Percentiles rank a stretch among this genome's conserved stretches.
Evolutionary conservation across 148 eudicot species (phyloP).

Genomic region (Chenopodium berlandieri): DNA sequence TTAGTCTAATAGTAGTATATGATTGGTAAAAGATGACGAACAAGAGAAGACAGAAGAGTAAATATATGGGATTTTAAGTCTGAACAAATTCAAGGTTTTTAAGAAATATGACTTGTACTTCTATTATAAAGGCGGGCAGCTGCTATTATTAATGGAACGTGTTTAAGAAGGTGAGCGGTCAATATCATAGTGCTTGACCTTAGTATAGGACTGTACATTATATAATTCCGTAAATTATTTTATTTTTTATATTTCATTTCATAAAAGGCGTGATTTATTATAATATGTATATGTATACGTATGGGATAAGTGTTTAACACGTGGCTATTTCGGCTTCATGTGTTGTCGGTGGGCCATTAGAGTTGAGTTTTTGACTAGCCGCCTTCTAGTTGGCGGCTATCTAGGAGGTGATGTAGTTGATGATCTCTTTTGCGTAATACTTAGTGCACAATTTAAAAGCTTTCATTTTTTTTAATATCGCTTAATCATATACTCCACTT

Average conservation of each 20-base stretch:
- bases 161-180: slow-evolving; percentile 13
- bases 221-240: no score
- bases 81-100: neutral
- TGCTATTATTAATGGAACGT: neutral
- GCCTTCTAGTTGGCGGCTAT: slow-evolving; percentile 13
- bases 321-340: neutral
- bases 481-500: no score
- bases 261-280: no score
- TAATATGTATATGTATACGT: no score
- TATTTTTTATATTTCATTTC: no score
- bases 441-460: neutral
- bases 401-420: neutral
- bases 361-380: slow-evolving; percentile 9
- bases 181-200: slow-evolving; percentile 21
- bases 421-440: neutral
- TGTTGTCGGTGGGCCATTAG: neutral
- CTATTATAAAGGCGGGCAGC: slow-evolving; percentile 3
- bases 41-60: neutral
- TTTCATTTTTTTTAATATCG: no score
- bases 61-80: slow-evolving; percentile 1
- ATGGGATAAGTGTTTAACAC: neutral
- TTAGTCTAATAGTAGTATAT: neutral
- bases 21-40: neutral
- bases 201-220: neutral
- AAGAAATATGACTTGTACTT: slow-evolving; percentile 3